Evolutionary conservation across 1,284 basidiomycete genomes (phyloP), one percentile per base, ranked within the genome.

Genomic region (Apiotrichum brassicae): DNA sequence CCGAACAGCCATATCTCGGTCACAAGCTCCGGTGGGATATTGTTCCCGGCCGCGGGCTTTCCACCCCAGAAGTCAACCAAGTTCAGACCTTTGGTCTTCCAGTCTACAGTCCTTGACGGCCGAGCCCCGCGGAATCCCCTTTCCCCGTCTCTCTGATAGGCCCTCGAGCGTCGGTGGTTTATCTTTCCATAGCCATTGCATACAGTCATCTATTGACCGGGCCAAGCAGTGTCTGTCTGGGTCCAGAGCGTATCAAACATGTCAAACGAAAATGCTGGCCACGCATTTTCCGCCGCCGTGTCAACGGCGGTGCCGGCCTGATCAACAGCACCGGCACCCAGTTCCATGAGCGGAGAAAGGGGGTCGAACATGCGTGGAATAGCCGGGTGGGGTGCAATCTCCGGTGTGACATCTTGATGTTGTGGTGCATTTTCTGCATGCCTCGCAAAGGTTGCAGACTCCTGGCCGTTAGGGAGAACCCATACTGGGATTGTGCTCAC

Each of bases 161-260:
- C n/a, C n/a, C n/a, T n/a, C n/a, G n/a, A n/a, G n/a, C n/a, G n/a
- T 8, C 28, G 28, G 28, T 7, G 28, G 8, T 30, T 7, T 14
- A 30, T 14, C 28, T 30, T 30, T 7, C 8, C 28, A 14, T 30
- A 30, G 7, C 28, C 28, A 14, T 30, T 8, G 8, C 7, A 4
- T 37, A 14, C 35, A 37, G 19, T 5, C 35, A 37, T 22, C 37
- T 25, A 16, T 14, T 39, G 22, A 3, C 37, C 3, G 18, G 25
- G 40, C 40, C 40, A 42, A 8, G 28, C 9, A 2, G 40, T 11
- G 18, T 40, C 39, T 8, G 24, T 28, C 39, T 40, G 39, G 6
- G 39, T 42, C 51, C 51, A 52, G 13, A 52, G 46, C n/a, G 46
- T 41, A 28, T 51, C 50, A 14, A 51, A 35, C 22, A 47, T 43